Base-by-base conservation (phyloP, 768 basidiomycete genomes). In the Suillus placidus region DNA sequence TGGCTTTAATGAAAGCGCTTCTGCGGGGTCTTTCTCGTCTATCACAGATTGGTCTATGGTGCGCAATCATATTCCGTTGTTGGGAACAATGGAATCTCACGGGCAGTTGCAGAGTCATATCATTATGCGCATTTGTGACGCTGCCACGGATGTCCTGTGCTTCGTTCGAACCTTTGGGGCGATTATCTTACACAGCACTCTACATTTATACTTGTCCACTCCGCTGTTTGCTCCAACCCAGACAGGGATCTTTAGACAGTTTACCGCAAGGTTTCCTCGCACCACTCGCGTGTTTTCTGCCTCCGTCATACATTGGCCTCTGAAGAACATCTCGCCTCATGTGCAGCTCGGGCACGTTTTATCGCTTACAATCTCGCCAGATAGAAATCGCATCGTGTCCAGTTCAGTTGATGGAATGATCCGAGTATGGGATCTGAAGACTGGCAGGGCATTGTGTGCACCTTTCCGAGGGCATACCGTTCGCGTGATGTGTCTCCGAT, bases 291-390 rank as follows among this genome's bases (percentile, higher is more conserved):
- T 60, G 26, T 40, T 26, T 14, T 9, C 35, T 10, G 49, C 32
- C 4, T 12, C 14, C 8, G 6, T 45, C 20, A 2, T 18, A 42
- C 40, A 42, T 16, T 42, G 6, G 40, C 34, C 65, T 16, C 14
- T 42, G 16, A 42, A 43, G 42, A 8, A 43, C 16, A 8, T 14
- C 5, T 43, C 60, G 3, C 26, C 42, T 3, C 32, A 45, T 18
- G 61, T 43, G 12, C 42, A 37, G 13, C 18, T 30, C 37, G 42
- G 61, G 12, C 32, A 12, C 32, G 32, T 77, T 43, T 69, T 75
- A 4, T 60, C 58, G 43, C 23, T 60, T 35, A 23, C 58, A 37
- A 40, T 60, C 26, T 60, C 13, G 38, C 37, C 58, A n/a, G 16
- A 10, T 60, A 8, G 58, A 7, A 40, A 18, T n/a, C 37, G 8